A percentile compares a stretch with the other conserved stretches of the same genome.
phyloP scores from a whole-genome alignment of 495 filamentous ascomycete species.

The Penicillium bialowiezense region DNA sequence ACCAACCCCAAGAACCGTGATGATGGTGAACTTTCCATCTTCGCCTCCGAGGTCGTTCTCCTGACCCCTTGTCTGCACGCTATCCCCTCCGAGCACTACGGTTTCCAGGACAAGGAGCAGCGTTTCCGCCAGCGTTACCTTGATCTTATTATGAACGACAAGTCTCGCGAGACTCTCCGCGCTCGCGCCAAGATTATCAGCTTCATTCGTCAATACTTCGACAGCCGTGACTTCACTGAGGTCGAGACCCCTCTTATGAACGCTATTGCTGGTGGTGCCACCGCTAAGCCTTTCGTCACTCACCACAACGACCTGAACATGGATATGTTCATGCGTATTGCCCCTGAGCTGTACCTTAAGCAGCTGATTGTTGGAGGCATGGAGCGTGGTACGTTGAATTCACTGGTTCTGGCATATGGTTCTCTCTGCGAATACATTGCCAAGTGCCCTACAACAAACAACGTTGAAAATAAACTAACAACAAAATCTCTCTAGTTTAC shows the following conservation, averaged over 20 bases:
- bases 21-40: slow-evolving; percentile 89
- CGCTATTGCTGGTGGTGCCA: slow-evolving; percentile 90
- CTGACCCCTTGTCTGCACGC: slow-evolving; percentile 91
- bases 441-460: too few relatives aligned
- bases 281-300: slow-evolving; percentile 91
- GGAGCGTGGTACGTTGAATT: slow-evolving; percentile 35
- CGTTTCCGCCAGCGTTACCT: slow-evolving; percentile 88
- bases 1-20: slow-evolving; percentile 85
- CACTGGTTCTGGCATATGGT: too few relatives aligned
- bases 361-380: slow-evolving; percentile 91
- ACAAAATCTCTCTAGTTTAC: slow-evolving; percentile 81
- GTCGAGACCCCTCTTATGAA: slow-evolving; percentile 99
- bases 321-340: slow-evolving; percentile 91
- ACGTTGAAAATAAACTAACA: too few relatives aligned
- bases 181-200: slow-evolving; percentile 80
- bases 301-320: slow-evolving; percentile 92
- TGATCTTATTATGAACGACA: slow-evolving; percentile 94
- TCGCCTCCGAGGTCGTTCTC: slow-evolving; percentile 79
- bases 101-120: slow-evolving; percentile 92
- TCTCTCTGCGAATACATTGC: too few relatives aligned
- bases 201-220: slow-evolving; percentile 84
- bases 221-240: slow-evolving; percentile 80
- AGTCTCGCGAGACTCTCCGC: slow-evolving; percentile 72
- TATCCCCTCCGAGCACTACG: slow-evolving; percentile 87
- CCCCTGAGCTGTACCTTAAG: slow-evolving; percentile 95